phyloP scores from a whole-genome alignment of 2,329 filamentous ascomycete genomes.

The Fusarium pseudonygamai region DNA sequence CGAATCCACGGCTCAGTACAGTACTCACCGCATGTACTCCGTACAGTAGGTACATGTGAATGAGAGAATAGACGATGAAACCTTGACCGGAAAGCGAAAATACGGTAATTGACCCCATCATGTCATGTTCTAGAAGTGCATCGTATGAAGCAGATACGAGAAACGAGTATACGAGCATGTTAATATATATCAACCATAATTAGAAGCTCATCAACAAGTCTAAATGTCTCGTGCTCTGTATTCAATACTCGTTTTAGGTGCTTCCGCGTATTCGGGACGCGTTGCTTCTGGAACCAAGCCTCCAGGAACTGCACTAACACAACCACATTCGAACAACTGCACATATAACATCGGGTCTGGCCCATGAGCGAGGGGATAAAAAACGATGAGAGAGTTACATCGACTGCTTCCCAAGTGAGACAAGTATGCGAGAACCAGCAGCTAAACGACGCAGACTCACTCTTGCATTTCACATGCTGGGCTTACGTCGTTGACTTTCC shows the following conservation, averaged over 20 bases:
- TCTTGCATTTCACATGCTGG: constrained; percentile 14
- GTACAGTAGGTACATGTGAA: not conserved
- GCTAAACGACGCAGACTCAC: constrained; percentile 17
- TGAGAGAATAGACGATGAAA: constrained; percentile 6
- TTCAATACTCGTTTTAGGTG: not conserved
- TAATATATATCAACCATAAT: not conserved
- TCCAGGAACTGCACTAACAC: not conserved
- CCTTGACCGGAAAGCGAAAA: constrained; percentile 7
- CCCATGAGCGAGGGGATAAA: not conserved
- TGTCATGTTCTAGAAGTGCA: not conserved
- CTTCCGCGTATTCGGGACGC: constrained; percentile 21
- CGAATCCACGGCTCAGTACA: constrained; percentile 2
- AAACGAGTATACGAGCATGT: not conserved
- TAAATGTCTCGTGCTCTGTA: constrained; percentile 1
- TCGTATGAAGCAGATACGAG: not conserved
- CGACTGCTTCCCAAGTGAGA: constrained; percentile 13
- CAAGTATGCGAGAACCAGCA: constrained; percentile 12
- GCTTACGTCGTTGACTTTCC: constrained; percentile 32
- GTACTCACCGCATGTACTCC: constrained; percentile 10
- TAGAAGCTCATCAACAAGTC: not conserved
- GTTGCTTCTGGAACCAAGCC: not conserved
- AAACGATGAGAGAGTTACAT: constrained; percentile 1
- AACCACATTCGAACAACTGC: not conserved
- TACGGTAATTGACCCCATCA: not conserved
- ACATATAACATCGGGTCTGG: not conserved